Evolutionary conservation across 768 basidiomycete species (phyloP).

Genomic region (Phanerochaete sordida): DNA sequence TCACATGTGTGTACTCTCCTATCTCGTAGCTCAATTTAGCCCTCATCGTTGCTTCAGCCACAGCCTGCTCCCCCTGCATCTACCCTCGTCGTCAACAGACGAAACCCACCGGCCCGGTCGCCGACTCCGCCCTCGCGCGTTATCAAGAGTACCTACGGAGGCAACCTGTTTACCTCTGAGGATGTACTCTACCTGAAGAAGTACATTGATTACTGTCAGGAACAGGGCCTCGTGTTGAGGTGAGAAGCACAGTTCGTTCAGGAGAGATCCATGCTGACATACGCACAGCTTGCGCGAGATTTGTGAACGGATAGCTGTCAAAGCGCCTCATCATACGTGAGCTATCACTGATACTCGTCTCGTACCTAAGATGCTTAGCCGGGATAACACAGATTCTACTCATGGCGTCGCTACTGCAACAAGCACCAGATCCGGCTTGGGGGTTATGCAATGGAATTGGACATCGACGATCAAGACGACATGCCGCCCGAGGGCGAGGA

Average conservation of each 20-base stretch:
- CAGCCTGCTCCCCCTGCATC: constrained; percentile 65
- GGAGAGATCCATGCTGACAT: background rate
- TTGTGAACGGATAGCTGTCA: constrained; percentile 82
- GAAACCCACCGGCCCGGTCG: constrained; percentile 67
- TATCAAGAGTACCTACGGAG: constrained; percentile 87
- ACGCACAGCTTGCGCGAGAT: constrained; percentile 66
- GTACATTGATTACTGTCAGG: constrained; percentile 89
- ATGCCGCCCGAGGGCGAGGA: constrained; percentile 29
- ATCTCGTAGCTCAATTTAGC: constrained; percentile 28
- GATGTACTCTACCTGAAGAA: constrained; percentile 81
- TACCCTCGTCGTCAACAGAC: constrained; percentile 61
- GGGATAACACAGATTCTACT: constrained; percentile 63
- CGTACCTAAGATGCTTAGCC: constrained; percentile 2
- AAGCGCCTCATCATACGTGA: constrained; percentile 89
- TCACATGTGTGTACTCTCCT: constrained; percentile 37
- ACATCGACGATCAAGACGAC: constrained; percentile 44
- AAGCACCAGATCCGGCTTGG: constrained; percentile 90
- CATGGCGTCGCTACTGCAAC: constrained; percentile 90
- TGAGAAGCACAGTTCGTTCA: constrained; percentile 19
- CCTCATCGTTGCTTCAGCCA: constrained; percentile 16
- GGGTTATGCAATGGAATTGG: constrained; percentile 74
- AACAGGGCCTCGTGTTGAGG: constrained; percentile 82
- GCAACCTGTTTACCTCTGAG: constrained; percentile 82
- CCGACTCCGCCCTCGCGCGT: constrained; percentile 82
- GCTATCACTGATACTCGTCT: constrained; percentile 17